Conservation (phyloP, 805 yeast genomes). For the Priceomyces haplophilus region DNA sequence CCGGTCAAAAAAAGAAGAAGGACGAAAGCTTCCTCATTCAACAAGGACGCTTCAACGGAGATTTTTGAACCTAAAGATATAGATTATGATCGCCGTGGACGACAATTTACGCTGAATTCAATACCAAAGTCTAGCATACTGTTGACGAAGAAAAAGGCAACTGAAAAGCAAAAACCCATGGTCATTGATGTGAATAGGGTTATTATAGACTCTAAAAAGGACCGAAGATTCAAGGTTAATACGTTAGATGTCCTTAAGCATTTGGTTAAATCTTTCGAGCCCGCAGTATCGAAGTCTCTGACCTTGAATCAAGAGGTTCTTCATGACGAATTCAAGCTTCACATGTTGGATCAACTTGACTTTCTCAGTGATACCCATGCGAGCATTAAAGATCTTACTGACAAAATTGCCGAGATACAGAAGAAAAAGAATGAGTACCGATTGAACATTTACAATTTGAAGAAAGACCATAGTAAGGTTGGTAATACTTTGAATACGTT, state of each 20-base stretch:
- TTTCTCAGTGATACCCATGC: slow-evolving; percentile 34
- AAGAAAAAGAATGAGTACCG: slow-evolving; percentile 31
- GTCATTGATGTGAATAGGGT: slow-evolving; percentile 29
- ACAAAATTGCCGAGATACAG: slow-evolving; percentile 27
- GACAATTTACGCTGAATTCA: neutral
- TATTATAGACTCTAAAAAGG: slow-evolving; percentile 17
- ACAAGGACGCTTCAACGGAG: neutral
- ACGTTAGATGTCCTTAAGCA: slow-evolving; percentile 38
- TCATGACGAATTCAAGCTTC: slow-evolving; percentile 31
- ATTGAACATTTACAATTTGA: slow-evolving; percentile 26
- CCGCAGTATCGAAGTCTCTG: slow-evolving; percentile 13
- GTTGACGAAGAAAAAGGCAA: slow-evolving; percentile 15
- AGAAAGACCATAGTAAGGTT: slow-evolving; percentile 27
- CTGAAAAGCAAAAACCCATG: slow-evolving; percentile 28
- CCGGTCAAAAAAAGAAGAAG: neutral
- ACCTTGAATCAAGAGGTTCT: slow-evolving; percentile 20
- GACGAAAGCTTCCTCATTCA: neutral
- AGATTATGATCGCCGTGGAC: neutral
- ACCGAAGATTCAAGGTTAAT: slow-evolving; percentile 25
- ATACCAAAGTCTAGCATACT: slow-evolving; percentile 5
- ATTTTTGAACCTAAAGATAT: neutral
- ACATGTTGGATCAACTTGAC: slow-evolving; percentile 25
- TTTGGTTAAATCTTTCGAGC: slow-evolving; percentile 27
- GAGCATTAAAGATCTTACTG: slow-evolving; percentile 28
- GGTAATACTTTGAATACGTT: slow-evolving; percentile 30